Evolutionary conservation across 2,329 filamentous ascomycete species (phyloP).

Genomic region (Diaporthe vexans): DNA sequence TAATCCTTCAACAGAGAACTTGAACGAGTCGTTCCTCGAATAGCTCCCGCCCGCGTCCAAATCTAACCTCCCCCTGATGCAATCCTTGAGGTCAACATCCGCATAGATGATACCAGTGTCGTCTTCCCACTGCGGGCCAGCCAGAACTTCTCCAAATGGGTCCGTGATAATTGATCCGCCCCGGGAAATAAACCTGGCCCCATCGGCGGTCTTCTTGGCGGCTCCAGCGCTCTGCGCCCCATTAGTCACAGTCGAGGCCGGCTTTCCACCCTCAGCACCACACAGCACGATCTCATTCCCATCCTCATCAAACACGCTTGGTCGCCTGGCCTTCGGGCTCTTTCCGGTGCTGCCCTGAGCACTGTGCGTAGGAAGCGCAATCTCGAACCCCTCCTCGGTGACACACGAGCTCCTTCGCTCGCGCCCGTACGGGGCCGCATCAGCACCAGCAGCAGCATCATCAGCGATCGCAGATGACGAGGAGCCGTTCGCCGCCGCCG

Average conservation of each 20-base stretch:
- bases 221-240: conserved; percentile 9
- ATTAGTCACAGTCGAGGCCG: conserved; percentile 28
- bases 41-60: conserved; percentile 89
- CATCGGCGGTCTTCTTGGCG: conserved; percentile 50
- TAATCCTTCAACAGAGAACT: conserved; percentile 70
- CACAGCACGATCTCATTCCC: conserved; percentile 60
- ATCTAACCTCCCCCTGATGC: conserved; percentile 84
- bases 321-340: conserved; percentile 38
- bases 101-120: conserved; percentile 74
- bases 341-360: conserved; percentile 30
- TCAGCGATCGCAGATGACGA: background rate
- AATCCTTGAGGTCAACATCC: conserved; percentile 91
- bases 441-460: conserved; percentile 44
- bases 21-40: conserved; percentile 77
- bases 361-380: conserved; percentile 55
- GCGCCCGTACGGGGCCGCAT: conserved; percentile 57
- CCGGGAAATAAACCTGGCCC: conserved; percentile 70
- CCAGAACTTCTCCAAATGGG: conserved; percentile 83
- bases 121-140: conserved; percentile 88
- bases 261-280: conserved; percentile 39
- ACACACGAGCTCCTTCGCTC: conserved; percentile 57
- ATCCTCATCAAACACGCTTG: conserved; percentile 50
- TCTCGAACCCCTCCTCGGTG: conserved; percentile 63
- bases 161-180: conserved; percentile 88
- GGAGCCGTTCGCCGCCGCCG: background rate